Evolutionary conservation across 2,329 filamentous ascomycete species (phyloP), one percentile per base, ranked within the genome.

Genomic region (Hymenoscyphus infarciens): DNA sequence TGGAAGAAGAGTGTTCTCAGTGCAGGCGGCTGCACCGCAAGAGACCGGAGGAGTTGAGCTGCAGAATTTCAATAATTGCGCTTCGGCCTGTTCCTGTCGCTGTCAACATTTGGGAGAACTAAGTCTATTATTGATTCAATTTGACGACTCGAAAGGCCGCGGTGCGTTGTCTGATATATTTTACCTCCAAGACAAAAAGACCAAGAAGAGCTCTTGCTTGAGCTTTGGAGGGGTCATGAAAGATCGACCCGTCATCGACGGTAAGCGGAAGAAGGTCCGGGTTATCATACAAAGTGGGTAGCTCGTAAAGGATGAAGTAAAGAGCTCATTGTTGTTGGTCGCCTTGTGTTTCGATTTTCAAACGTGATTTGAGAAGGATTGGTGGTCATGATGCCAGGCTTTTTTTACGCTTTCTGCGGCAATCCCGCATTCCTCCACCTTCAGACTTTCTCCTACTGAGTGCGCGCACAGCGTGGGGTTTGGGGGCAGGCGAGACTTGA

Each of bases 281-380:
- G 22, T 31, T 54, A 49, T 60, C 25, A 25, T 38, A 29, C 27
- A n/a, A 54, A 16, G 22, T 25, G 53, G 45, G 42, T n/a, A 22
- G 10, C 22, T 52, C 8, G 11, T 49, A 19, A n/a, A n/a, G 42
- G 19, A 22, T n/a, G 19, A 49, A 11, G 8, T 19, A 49, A 19
- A 22, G 42, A 49, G 19, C 19, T 22, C 29, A 33, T 19, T 49
- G 19, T 19, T 49, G n/a, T 60, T 57, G 57, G 57, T 33, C 31
- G 55, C 54, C 60, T 54, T 57, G 55, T 54, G 60, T 57, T 61
- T 61, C 54, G 42, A 45, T n/a, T 57, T 27, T 31, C 11, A 38
- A 54, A 57, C 19, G 35, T 25, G 19, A 25, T 31, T 5, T 39
- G 22, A n/a, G 54, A 59, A 49, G 57, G 38, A 63, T 57, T 60